Evolutionary conservation across 805 yeast species (phyloP).

Genomic region (Saccharomycopsis schoenii): DNA sequence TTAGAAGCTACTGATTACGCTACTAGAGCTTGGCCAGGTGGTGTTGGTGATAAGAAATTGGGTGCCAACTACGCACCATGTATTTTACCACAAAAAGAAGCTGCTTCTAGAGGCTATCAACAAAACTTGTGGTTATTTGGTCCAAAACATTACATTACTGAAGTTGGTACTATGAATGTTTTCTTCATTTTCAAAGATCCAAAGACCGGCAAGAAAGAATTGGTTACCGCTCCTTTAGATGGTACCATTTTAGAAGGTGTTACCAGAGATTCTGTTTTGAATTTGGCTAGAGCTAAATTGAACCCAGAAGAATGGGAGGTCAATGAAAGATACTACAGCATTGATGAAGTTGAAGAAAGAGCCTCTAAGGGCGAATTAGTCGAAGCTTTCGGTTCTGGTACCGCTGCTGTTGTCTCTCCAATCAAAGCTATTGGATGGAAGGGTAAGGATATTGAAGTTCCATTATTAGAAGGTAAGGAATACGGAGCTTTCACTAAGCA

Average conservation of each 20-base stretch:
- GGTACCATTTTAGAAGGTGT: constrained; percentile 97
- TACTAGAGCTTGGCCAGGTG: constrained; percentile 99
- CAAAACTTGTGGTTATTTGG: constrained; percentile 97
- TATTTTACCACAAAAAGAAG: constrained; percentile 80
- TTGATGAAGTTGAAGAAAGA: constrained; percentile 68
- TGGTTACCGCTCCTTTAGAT: constrained; percentile 92
- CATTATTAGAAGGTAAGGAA: constrained; percentile 71
- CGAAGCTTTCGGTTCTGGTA: constrained; percentile 96
- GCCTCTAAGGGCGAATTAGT: constrained; percentile 74
- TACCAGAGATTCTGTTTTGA: constrained; percentile 81
- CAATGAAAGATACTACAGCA: constrained; percentile 75
- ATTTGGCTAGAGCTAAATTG: constrained; percentile 67
- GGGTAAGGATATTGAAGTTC: constrained; percentile 65
- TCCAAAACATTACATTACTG: constrained; percentile 77
- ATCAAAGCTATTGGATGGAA: constrained; percentile 78
- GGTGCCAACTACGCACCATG: constrained; percentile 99
- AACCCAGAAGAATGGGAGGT: constrained; percentile 71
- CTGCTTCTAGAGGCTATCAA: constrained; percentile 85
- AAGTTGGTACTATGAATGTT: constrained; percentile 96
- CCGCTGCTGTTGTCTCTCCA: constrained; percentile 96
- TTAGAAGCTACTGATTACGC: constrained; percentile 94
- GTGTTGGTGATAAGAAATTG: constrained; percentile 90
- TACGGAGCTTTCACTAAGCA: constrained; percentile 68
- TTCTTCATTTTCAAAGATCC: constrained; percentile 76
- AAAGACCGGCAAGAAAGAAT: constrained; percentile 76